Conservation (phyloP, 1,284 basidiomycete species). For the Peniophora sp. region DNA sequence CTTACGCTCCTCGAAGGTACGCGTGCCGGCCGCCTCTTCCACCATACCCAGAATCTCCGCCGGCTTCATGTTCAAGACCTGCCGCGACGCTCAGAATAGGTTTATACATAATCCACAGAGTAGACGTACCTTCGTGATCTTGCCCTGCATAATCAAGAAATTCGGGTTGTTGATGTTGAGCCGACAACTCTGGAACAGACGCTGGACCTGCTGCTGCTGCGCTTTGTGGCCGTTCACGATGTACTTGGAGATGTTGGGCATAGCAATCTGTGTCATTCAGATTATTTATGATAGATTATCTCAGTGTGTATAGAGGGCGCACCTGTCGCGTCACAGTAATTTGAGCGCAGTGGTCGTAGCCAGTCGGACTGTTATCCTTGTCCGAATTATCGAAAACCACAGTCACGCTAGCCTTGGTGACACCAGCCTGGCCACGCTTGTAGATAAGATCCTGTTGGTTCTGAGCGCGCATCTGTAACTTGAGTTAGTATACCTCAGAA, state of each 20-base stretch:
- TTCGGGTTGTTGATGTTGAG: slow-evolving; percentile 99
- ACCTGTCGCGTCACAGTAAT: slow-evolving; percentile 98
- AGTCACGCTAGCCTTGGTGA: slow-evolving; percentile 96
- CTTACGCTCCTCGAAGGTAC: slow-evolving; percentile 99
- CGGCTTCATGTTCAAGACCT: slow-evolving; percentile 98
- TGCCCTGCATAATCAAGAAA: slow-evolving; percentile 99
- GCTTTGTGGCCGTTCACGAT: slow-evolving; percentile 96
- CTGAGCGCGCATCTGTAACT: slow-evolving; percentile 78
- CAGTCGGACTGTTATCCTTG: slow-evolving; percentile 77
- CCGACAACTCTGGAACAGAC: slow-evolving; percentile 94
- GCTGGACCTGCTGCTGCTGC: slow-evolving; percentile 83
- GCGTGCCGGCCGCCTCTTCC: slow-evolving; percentile 96
- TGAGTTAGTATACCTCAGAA: background rate
- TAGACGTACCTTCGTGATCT: slow-evolving; percentile 73
- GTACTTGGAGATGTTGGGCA: slow-evolving; percentile 96
- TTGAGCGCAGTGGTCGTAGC: slow-evolving; percentile 77
- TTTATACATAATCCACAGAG: background rate
- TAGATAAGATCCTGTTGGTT: slow-evolving; percentile 98
- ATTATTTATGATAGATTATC: background rate
- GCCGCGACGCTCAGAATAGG: background rate
- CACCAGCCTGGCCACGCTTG: slow-evolving; percentile 94
- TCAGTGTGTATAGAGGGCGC: slow-evolving; percentile 13
- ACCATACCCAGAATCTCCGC: slow-evolving; percentile 98
- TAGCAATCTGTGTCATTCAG: slow-evolving; percentile 57
- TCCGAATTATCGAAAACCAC: slow-evolving; percentile 99